These are phyloP conservation scores for Arctostaphylos glauca DNA, from an alignment of 148 eudicot genomes.

Conservation along the genomic window DNA sequence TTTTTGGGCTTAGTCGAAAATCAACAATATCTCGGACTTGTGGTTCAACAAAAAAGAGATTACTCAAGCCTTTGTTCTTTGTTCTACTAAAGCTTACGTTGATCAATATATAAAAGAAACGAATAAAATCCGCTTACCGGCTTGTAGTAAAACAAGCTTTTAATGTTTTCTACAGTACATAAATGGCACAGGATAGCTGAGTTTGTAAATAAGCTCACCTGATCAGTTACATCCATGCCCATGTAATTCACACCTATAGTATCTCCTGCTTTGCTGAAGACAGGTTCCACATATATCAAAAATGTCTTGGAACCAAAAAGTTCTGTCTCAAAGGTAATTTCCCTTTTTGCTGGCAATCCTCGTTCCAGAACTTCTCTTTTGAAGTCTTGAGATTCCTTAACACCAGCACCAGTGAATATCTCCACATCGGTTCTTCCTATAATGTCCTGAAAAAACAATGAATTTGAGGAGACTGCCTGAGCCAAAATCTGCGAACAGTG, in stretches of 20 bases:
- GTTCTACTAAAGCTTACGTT: neutral
- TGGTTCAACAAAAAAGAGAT: neutral
- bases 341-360: slow-evolving; percentile 83
- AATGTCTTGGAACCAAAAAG: slow-evolving; percentile 81
- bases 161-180: neutral
- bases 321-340: slow-evolving; percentile 84
- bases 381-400: slow-evolving; percentile 82
- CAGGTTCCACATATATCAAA: slow-evolving; percentile 89
- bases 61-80: neutral
- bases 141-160: neutral
- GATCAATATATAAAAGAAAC: neutral
- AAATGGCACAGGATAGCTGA: neutral
- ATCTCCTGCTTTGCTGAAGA: slow-evolving; percentile 79
- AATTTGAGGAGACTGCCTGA: slow-evolving; percentile 29
- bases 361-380: slow-evolving; percentile 84
- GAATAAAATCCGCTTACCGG: neutral
- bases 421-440: slow-evolving; percentile 91
- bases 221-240: slow-evolving; percentile 96
- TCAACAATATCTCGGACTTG: neutral
- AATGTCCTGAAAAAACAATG: slow-evolving; percentile 65
- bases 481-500: slow-evolving; percentile 24
- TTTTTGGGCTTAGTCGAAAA: neutral
- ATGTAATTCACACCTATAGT: slow-evolving; percentile 90
- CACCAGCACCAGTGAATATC: slow-evolving; percentile 80
- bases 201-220: slow-evolving; percentile 45